A percentile compares a stretch with the other conserved stretches of the same genome.
Evolutionary conservation across 2,329 filamentous ascomycete species (phyloP).

Genomic region (Aspergillus fijiensis): DNA sequence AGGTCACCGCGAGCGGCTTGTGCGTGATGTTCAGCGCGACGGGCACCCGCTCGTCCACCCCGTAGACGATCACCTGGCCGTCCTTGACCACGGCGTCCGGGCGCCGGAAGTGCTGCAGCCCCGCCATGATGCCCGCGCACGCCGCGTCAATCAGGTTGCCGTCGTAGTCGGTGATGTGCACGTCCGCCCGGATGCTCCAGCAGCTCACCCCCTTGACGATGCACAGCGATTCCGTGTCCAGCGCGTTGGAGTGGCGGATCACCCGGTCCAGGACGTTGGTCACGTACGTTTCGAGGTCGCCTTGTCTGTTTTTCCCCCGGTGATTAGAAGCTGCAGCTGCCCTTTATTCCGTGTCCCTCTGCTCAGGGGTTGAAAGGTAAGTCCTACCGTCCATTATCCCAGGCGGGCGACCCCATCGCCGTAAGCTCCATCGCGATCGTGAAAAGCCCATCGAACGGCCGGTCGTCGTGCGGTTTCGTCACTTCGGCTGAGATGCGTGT

Average conservation of each 20-base stretch:
- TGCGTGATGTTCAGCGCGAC: slow-evolving; percentile 89
- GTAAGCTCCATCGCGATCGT: slow-evolving; percentile 87
- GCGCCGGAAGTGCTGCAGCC: slow-evolving; percentile 84
- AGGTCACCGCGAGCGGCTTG: slow-evolving; percentile 86
- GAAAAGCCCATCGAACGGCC: slow-evolving; percentile 94
- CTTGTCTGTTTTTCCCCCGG: slow-evolving; percentile 54
- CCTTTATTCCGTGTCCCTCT: too few species aligned
- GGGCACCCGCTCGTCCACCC: slow-evolving; percentile 79
- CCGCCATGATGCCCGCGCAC: slow-evolving; percentile 83
- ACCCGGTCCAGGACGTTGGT: slow-evolving; percentile 91
- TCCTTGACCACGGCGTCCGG: slow-evolving; percentile 86
- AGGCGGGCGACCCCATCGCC: slow-evolving; percentile 86
- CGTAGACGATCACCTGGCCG: slow-evolving; percentile 80
- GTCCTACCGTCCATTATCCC: slow-evolving; percentile 73
- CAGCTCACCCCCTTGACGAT: slow-evolving; percentile 87
- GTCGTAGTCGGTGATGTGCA: slow-evolving; percentile 88
- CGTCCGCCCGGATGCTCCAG: slow-evolving; percentile 86
- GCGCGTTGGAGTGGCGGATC: slow-evolving; percentile 82
- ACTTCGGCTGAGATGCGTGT: slow-evolving; percentile 87
- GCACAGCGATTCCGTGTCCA: slow-evolving; percentile 94
- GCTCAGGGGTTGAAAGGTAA: background rate
- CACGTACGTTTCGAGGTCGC: slow-evolving; percentile 79
- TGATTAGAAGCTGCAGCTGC: too few species aligned
- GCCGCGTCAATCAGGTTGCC: slow-evolving; percentile 84
- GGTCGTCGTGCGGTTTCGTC: slow-evolving; percentile 77